Conservation (phyloP, 768 basidiomycete species). For the Kwoniella sp. region DNA sequence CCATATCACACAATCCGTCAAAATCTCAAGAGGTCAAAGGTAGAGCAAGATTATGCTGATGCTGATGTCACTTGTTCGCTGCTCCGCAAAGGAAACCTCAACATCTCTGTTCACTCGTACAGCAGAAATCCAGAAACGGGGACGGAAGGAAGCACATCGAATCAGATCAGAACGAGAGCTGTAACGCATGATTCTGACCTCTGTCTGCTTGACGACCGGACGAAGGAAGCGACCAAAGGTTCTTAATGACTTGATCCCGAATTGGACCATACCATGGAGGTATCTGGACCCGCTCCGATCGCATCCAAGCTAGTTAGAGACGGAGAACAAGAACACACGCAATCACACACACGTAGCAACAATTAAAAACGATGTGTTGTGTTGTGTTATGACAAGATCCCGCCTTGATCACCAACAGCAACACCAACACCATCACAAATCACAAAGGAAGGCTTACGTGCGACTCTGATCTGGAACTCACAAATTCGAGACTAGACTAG, state of each 20-base stretch:
- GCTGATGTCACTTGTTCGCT: not conserved
- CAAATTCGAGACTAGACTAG: not conserved
- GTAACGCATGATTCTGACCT: no score
- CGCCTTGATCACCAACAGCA: no score
- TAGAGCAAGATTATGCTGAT: not conserved
- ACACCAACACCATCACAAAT: not conserved
- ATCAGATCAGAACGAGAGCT: no score
- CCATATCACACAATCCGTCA: not conserved
- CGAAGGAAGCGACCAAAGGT: not conserved
- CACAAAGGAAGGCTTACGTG: constrained; percentile 1
- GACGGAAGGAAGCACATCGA: no score
- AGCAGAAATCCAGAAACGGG: no score
- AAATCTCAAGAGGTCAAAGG: no score
- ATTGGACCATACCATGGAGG: not conserved
- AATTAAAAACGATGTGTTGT: no score
- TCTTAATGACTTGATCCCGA: not conserved
- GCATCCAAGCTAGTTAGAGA: not conserved
- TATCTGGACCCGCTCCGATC: not conserved
- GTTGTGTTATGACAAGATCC: no score
- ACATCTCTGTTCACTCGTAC: no score
- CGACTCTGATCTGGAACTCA: not conserved
- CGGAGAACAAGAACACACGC: no score
- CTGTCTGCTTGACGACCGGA: not conserved
- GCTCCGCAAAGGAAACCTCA: not conserved
- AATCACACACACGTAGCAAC: no score